phyloP scores from a whole-genome alignment of 2,329 filamentous ascomycete species.

The Plectosphaerella plurivora region DNA sequence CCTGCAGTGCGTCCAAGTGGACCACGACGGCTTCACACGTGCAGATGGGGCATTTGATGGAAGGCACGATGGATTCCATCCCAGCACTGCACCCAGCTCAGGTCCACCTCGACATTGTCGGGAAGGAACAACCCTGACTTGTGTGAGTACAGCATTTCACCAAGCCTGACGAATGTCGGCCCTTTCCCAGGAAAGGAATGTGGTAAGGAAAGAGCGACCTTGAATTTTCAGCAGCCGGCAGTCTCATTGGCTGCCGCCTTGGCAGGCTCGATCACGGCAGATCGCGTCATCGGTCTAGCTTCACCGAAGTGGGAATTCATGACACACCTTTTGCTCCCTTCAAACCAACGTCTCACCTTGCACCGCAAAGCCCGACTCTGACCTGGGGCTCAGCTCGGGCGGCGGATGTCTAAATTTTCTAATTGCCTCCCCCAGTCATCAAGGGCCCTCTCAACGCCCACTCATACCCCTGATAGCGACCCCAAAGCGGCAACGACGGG shows the following conservation, averaged over 20 bases:
- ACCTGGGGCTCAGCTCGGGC: not conserved
- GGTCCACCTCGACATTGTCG: too few relatives aligned
- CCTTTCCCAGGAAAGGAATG: constrained; percentile 1
- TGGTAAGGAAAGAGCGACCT: not conserved
- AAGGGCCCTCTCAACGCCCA: not conserved
- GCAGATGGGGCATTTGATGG: too few relatives aligned
- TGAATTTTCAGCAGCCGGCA: constrained; percentile 1
- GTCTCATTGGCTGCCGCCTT: constrained; percentile 3
- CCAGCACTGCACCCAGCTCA: too few relatives aligned
- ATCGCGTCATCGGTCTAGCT: constrained; percentile 7
- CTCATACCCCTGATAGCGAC: not conserved
- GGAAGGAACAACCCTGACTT: too few relatives aligned
- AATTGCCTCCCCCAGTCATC: not conserved
- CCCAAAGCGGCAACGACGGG: too few relatives aligned
- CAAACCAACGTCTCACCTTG: too few relatives aligned
- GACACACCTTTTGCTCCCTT: not conserved
- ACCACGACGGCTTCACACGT: too few relatives aligned
- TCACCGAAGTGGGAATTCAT: constrained; percentile 4
- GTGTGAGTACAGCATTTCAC: not conserved
- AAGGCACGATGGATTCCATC: too few relatives aligned
- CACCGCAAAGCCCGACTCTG: not conserved
- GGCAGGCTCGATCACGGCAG: constrained; percentile 5
- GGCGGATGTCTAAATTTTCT: not conserved
- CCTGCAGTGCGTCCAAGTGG: too few relatives aligned
- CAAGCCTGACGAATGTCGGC: constrained; percentile 3